Base-by-base conservation (phyloP, 345 rosid genomes). In the Syzygium jambos region DNA sequence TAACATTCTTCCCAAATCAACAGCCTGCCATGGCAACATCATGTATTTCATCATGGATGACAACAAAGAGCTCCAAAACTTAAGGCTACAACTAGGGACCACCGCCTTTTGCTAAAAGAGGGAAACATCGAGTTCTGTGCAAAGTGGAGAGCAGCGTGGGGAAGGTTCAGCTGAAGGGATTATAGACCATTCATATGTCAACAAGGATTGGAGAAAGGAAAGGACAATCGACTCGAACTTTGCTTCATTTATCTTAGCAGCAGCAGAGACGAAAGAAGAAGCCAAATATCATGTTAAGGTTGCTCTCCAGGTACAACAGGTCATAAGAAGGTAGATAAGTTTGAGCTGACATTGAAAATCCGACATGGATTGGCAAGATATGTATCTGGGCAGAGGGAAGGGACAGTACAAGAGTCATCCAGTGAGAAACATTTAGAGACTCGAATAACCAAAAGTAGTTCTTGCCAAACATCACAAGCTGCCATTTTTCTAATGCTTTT, bases 1-100 rank as follows among this genome's bases (percentile, higher is more conserved):
- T 91, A 91, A 87, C 94, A 94, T 88, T 96, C 99, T 90, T 98
- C 99, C 99, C 99, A 98, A 78, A 96, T 96, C 88, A 98, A 91
- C 88, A 98, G 92, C 91, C 99, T 96, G 92, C 87, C 49, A 73
- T 19, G 14, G 82, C 82, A 73, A 73, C 82, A 73, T 73, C 38
- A 38, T 38, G 49, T 2, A 38, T 73, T 73, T 38, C 49, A 73
- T 25, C 82, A 73, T 38, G 49, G 49, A 19, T 19, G 27, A 73
- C 27, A 73, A 49, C 78, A 73, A 73, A 73, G 25, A 73, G 49
- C 25, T 73, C 49, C 49, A 73, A 73, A 6, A 38, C 49, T 22
- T 73, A 38, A 73, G 38, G 82, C 82, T 73, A 73, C 82, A 73
- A 22, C 49, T 22, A 73, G 49, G 27, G 82, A 73, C 82, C 82